Evolutionary conservation across 176 grass and related monocot genomes (phyloP), one percentile per base, ranked within the genome.

Genomic region (Pharus latifolius): DNA sequence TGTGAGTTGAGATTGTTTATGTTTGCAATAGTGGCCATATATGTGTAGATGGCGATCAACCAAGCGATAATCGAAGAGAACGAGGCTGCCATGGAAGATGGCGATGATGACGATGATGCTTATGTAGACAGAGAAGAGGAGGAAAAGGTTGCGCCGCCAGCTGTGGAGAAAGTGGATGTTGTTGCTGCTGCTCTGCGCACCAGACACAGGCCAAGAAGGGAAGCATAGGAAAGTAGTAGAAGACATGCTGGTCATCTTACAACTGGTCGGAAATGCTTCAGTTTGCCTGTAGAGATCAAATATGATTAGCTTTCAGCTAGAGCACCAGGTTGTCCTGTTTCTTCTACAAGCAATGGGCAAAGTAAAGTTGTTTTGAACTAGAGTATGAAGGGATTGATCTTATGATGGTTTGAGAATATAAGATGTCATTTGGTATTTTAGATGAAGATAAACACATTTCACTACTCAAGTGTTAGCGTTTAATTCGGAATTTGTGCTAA

Each of bases 51-150:
- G 77, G 89, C 87, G 59, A 73, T 79, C 38, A 82, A 88, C 65
- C 18, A 76, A 51, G 85, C 85, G 69, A 92, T 80, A 63, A 13
- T 85, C 78, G 85, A 92, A 42, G 89, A 92, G 78, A 82, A 78
- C 78, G 52, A 85, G 55, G 78, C 64, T 3, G 77, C 66, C 0
- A 69, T 49, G 0, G 76, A 80, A 30, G 79, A 56, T 13, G 9
- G 3, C 6, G 51, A 52, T 13, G 73, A 27, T 6, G 72, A 49
- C 1, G 60, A 33, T 0, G 62, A 4, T 8, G 55, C 38, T 14
- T 28, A 5, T 0, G 56, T 25, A 1, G 78, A 34, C 25, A 43
- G 13, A 17, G 51, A 37, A 1, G 73, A 78, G n/a, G 77, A 50
- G 31, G 62, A 47, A 8, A 73, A 84, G 4, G 66, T 22, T 1